phyloP scores from a whole-genome alignment of 306 rosid species.

The Heteromeles arbutifolia region DNA sequence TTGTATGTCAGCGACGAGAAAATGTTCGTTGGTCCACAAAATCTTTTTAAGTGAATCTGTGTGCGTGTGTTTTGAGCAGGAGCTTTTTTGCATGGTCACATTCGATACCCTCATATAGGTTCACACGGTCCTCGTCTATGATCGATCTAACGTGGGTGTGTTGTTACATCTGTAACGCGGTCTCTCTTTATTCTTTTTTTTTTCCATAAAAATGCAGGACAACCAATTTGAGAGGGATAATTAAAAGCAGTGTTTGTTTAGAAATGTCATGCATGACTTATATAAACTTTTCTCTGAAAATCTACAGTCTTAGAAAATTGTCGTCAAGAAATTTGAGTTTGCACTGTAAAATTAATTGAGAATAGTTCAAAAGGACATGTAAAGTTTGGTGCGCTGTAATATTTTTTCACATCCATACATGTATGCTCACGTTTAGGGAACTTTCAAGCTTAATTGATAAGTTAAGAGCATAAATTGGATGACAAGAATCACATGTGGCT shows the following conservation, averaged over 20 bases:
- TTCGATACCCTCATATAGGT: neutral
- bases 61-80: neutral
- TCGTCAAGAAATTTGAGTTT: too few species aligned
- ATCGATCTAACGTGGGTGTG: conserved; percentile 6
- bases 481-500: too few species aligned
- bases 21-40: neutral
- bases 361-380: too few species aligned
- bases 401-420: too few species aligned
- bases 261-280: neutral
- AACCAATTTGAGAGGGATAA: conserved; percentile 1
- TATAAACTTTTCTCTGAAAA: too few species aligned
- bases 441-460: too few species aligned
- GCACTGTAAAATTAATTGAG: too few species aligned
- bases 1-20: neutral
- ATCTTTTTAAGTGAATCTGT: neutral
- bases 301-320: neutral
- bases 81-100: neutral
- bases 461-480: too few species aligned
- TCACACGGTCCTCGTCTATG: neutral
- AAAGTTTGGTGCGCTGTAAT: too few species aligned
- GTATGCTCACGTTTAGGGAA: too few species aligned
- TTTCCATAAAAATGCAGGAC: neutral
- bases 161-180: conserved; percentile 20
- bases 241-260: neutral
- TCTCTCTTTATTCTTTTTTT: neutral